Evolutionary conservation across 192 early-diverging fungal species (phyloP), one percentile per base, ranked within the genome.

Genomic region (Glomus cerebriforme): DNA sequence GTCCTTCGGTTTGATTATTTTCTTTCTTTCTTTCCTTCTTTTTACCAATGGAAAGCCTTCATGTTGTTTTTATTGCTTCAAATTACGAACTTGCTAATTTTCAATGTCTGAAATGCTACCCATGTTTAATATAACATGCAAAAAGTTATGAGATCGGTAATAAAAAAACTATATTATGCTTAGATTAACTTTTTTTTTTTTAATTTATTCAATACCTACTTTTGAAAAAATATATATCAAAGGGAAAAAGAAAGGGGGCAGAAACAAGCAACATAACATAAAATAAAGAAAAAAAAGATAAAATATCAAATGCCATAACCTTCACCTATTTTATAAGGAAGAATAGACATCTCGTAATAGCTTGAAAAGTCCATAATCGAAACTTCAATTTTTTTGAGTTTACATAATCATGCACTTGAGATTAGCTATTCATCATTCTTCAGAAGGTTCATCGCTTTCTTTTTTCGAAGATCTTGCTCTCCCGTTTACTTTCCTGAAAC

Each of bases 151-250:
- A 71, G 43, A 71, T 45, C 43, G 9, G 12, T 29, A 63, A n/a
- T 70, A 71, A 13, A 35, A 31, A 34, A 68, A 47, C 37, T 71
- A 31, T 47, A 71, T 71, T 71, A 49, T 27, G n/a, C 26, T 47
- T 71, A 68, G 17, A 70, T 26, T 27, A 63, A 22, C 7, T 29
- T 63, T 63, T 63, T 63, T 59, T 13, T 27, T 24, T 63, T 63
- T 63, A 45, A 47, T 71, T 71, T 27, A 47, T 71, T 71, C 29
- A 27, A 71, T 71, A 71, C 69, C 69, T 71, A 71, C 69, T 71
- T 37, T 43, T 71, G 69, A 10, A 47, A 47, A 43, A 5, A 49
- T 45, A 71, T 63, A 63, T 63, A 71, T 71, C 19, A 54, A 37
- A 59, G 47, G 27, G 67, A 69, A 65, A 27, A 47, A 49, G 45